A percentile compares a stretch with the other conserved stretches of the same genome.
Evolutionary conservation across 129 eudicot species (phyloP).

Genomic region (Centrapalus pauciflorus): DNA sequence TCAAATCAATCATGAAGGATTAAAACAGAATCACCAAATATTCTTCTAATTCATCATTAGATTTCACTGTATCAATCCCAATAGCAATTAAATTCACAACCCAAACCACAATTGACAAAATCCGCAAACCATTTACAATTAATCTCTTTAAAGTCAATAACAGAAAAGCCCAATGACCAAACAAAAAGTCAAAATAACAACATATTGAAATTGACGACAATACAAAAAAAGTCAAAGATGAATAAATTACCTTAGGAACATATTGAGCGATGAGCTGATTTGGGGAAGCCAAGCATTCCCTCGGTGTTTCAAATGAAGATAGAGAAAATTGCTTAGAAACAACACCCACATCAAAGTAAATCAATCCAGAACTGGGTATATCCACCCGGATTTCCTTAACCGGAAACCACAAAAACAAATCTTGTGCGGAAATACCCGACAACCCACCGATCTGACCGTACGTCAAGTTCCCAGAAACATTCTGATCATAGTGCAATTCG

Average conservation of each 20-base stretch:
- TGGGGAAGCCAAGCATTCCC: conserved; percentile 69
- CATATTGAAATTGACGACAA: conserved; percentile 11
- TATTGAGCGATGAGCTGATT: conserved; percentile 15
- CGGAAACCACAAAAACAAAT: conserved; percentile 85
- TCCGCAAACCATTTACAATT: background rate
- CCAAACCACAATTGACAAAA: conserved; percentile 1
- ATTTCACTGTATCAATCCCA: background rate
- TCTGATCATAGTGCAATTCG: conserved; percentile 72
- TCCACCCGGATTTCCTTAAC: conserved; percentile 83
- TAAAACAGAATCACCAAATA: background rate
- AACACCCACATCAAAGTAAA: conserved; percentile 88
- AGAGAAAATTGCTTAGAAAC: conserved; percentile 83
- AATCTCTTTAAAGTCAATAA: background rate
- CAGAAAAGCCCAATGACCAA: background rate
- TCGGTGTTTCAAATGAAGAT: conserved; percentile 75
- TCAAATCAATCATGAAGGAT: conserved; percentile 7
- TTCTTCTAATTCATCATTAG: background rate
- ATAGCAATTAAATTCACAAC: background rate
- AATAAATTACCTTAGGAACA: conserved; percentile 28
- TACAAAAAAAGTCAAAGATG: conserved; percentile 5
- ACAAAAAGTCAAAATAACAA: conserved; percentile 1
- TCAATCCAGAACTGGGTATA: conserved; percentile 80
- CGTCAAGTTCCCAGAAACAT: conserved; percentile 55
- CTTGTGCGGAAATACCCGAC: conserved; percentile 84
- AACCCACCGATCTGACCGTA: conserved; percentile 68